phyloP scores from a whole-genome alignment of 306 rosid genomes.

The Castanospermum australe region DNA sequence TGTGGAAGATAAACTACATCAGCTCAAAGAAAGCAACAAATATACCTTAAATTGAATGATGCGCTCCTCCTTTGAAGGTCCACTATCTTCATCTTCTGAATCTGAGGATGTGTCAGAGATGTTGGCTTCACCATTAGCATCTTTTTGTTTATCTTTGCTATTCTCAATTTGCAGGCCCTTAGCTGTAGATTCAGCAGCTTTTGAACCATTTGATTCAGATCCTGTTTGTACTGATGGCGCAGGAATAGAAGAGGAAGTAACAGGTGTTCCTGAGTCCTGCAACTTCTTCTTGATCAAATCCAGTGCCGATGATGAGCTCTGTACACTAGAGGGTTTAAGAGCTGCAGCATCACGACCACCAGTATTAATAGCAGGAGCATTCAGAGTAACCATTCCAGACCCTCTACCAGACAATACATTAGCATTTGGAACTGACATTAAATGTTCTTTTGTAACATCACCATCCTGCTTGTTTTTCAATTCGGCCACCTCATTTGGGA shows the following conservation, averaged over 20 bases:
- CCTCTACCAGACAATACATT: slow-evolving; percentile 67
- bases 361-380: slow-evolving; percentile 83
- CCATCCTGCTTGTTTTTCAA: slow-evolving; percentile 76
- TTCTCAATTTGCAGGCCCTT: slow-evolving; percentile 70
- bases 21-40: slow-evolving; percentile 20
- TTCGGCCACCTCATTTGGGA: slow-evolving; percentile 92
- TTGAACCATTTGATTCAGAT: slow-evolving; percentile 76
- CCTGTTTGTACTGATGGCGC: slow-evolving; percentile 41
- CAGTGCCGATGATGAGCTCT: slow-evolving; percentile 78
- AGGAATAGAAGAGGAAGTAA: slow-evolving; percentile 64
- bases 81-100: slow-evolving; percentile 86
- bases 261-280: slow-evolving; percentile 91
- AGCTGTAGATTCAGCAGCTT: slow-evolving; percentile 54
- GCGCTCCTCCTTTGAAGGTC: slow-evolving; percentile 88
- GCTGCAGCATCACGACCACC: slow-evolving; percentile 96
- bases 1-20: slow-evolving; percentile 5
- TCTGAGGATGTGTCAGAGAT: slow-evolving; percentile 87
- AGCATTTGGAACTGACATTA: slow-evolving; percentile 52
- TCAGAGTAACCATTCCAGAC: slow-evolving; percentile 63
- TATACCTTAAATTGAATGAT: slow-evolving; percentile 84
- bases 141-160: slow-evolving; percentile 76
- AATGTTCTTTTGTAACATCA: slow-evolving; percentile 59
- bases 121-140: slow-evolving; percentile 72
- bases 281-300: slow-evolving; percentile 93
- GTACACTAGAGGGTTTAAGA: slow-evolving; percentile 51